These are phyloP conservation scores for Xylaria sp. DNA, from an alignment of 2,329 filamentous ascomycete species.

Conservation along the genomic window DNA sequence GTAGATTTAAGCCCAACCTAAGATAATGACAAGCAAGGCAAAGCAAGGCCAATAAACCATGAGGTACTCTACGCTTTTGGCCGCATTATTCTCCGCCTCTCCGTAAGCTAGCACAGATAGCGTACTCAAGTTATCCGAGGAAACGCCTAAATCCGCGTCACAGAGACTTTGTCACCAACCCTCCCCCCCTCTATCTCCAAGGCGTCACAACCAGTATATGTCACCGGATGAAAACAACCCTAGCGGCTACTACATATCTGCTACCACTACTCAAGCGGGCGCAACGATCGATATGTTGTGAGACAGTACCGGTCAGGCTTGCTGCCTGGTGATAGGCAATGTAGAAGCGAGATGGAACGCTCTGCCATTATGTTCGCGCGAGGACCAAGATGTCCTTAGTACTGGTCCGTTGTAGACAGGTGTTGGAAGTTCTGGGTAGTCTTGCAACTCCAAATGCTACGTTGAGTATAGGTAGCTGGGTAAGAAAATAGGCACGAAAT, in stretches of 20 bases:
- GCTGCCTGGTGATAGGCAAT: not conserved
- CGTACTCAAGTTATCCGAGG: not conserved
- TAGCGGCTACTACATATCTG: not conserved
- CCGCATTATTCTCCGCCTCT: not conserved
- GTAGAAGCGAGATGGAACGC: constrained; percentile 2
- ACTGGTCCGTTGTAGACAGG: not conserved
- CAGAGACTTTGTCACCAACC: no score
- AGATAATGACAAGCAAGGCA: not conserved
- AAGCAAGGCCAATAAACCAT: not conserved
- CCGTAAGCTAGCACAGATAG: not conserved
- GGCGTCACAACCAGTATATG: not conserved
- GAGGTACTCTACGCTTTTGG: not conserved
- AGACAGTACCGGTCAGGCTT: not conserved
- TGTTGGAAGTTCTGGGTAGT: not conserved
- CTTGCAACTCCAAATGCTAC: not conserved
- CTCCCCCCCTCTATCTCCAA: not conserved
- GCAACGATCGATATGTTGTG: constrained; percentile 5
- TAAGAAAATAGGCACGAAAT: not conserved
- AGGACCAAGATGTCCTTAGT: not conserved
- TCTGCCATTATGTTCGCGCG: not conserved
- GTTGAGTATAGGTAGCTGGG: not conserved
- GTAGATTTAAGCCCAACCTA: no score
- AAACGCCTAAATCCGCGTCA: not conserved
- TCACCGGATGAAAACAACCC: not conserved
- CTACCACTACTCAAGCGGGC: not conserved